Evolutionary conservation across 176 grass and related monocot genomes (phyloP), one percentile per base, ranked within the genome.

Genomic region (Aechmea fasciata): DNA sequence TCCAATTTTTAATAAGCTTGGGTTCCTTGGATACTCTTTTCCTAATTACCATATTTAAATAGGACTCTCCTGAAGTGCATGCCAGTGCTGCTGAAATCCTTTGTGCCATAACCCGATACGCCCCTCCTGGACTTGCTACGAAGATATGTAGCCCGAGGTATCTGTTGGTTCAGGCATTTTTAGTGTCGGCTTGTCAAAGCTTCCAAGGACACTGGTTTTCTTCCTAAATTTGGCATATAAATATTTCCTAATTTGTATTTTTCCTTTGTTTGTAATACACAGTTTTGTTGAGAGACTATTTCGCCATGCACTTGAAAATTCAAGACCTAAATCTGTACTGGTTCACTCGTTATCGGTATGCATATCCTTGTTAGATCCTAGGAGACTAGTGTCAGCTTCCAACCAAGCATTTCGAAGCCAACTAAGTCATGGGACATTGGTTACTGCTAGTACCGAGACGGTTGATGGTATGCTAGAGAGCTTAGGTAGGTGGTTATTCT

Each of bases 51-150:
- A 61, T 61, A 19, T 15, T 22, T 55, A 6, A 70, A 51, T 71
- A 96, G 93, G 83, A 96, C 76, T 92, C 79, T 73, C 74, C 93
- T 77, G 93, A 96, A 85, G 93, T 96, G 63, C 93, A 96, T 87
- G 83, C 88, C 66, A 97, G 92, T 85, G 89, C 86, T 26, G 79
- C 93, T 53, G 93, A 97, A 80, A 86, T 97, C 13, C 83, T 97
- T 68, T 97, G 88, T 74, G 93, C 93, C 17, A 80, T 97, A 65
- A 92, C 89, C 74, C 83, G 86, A 87, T 92, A 87, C 70, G 93
- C 93, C 57, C 93, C 93, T 25, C 85, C 93, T 67, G 85, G 49
- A 65, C 89, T 97, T 81, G 86, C 89, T 74, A 70, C 89, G 53
- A 97, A 97, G 70, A 97, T 97, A 72, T 92, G 81, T 28, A 90